Conservation (phyloP, 1,284 basidiomycete species). For the Neolentinus lepideus region DNA sequence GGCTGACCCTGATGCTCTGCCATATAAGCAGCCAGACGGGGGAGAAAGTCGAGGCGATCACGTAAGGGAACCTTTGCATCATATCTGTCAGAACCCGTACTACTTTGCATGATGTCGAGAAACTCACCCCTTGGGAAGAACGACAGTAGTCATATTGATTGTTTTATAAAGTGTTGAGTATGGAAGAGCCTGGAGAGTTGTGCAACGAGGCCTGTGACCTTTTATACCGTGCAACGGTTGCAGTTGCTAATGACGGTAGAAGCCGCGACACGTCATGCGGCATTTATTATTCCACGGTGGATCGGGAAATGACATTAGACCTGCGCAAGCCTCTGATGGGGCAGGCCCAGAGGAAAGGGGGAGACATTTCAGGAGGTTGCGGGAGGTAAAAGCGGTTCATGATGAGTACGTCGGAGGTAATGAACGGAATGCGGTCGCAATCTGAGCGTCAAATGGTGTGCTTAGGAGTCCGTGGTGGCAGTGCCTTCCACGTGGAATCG, state of each 20-base stretch:
- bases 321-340: too few species aligned
- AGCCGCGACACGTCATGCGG: too few species aligned
- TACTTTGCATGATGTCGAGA: too few species aligned
- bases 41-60: slow-evolving; percentile 44
- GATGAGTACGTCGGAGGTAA: neutral
- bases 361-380: neutral
- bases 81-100: neutral
- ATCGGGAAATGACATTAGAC: too few species aligned
- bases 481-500: neutral
- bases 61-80: slow-evolving; percentile 36
- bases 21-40: slow-evolving; percentile 41
- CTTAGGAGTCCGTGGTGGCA: neutral
- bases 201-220: neutral
- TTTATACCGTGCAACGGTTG: too few species aligned
- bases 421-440: neutral
- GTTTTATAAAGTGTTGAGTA: neutral
- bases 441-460: neutral
- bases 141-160: neutral
- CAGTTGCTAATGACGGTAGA: too few species aligned
- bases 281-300: too few species aligned
- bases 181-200: neutral
- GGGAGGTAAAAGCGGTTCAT: neutral
- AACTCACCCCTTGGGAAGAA: slow-evolving; percentile 1
- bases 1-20: slow-evolving; percentile 41
- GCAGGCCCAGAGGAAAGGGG: too few species aligned